Evolutionary conservation across 2,329 filamentous ascomycete species (phyloP).

Genomic region (Colletotrichum eleusines): DNA sequence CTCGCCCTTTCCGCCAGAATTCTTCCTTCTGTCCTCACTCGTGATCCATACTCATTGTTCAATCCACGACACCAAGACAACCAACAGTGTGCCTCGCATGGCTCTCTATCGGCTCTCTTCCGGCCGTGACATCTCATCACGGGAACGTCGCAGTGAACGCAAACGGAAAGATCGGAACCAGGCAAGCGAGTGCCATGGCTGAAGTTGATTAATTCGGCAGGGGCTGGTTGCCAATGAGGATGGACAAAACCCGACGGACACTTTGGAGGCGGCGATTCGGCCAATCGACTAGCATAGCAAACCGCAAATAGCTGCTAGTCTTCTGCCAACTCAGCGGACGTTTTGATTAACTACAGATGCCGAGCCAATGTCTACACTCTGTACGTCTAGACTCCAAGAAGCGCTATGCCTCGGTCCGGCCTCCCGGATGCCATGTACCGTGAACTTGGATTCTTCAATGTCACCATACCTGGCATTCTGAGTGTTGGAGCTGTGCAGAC

Average conservation of each 20-base stretch:
- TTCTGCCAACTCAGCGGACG: background rate
- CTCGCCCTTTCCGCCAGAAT: background rate
- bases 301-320: background rate
- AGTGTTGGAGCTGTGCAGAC: background rate
- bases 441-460: slow-evolving; percentile 12
- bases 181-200: slow-evolving; percentile 30
- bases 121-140: slow-evolving; percentile 12
- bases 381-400: background rate
- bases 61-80: slow-evolving; percentile 7
- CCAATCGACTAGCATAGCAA: slow-evolving; percentile 2
- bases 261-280: slow-evolving; percentile 9
- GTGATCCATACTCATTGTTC: background rate
- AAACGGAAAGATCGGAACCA: slow-evolving; percentile 39
- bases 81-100: slow-evolving; percentile 8
- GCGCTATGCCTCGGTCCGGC: background rate
- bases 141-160: slow-evolving; percentile 5
- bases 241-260: slow-evolving; percentile 1
- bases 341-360: background rate
- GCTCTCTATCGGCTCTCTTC: slow-evolving; percentile 10
- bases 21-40: background rate
- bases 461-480: background rate
- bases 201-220: background rate
- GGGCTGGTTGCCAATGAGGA: slow-evolving; percentile 10
- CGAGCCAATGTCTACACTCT: background rate
- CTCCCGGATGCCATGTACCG: slow-evolving; percentile 5